Conservation (phyloP, 805 yeast genomes). For the Metschnikowia santaceciliae region DNA sequence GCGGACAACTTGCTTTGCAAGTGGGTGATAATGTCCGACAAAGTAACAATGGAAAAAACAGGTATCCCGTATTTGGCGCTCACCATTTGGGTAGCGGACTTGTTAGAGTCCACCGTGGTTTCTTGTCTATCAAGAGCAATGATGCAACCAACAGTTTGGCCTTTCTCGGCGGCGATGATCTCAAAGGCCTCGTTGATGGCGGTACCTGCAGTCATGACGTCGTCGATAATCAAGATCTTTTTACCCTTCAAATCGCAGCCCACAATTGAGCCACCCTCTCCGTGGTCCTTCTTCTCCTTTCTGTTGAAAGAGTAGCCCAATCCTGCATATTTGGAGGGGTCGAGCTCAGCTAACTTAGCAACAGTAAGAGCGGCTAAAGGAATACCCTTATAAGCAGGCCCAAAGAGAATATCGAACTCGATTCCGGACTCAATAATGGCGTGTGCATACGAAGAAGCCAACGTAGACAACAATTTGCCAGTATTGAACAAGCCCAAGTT, state of each 20-base stretch:
- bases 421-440: slow-evolving; percentile 79
- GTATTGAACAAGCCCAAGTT: slow-evolving; percentile 81
- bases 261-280: slow-evolving; percentile 95
- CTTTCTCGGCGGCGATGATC: slow-evolving; percentile 66
- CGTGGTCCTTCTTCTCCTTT: slow-evolving; percentile 95
- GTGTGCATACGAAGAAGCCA: slow-evolving; percentile 85
- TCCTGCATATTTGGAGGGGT: slow-evolving; percentile 68
- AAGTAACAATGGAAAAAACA: slow-evolving; percentile 72
- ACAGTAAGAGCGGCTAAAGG: slow-evolving; percentile 92
- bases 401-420: slow-evolving; percentile 87
- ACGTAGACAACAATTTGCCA: slow-evolving; percentile 70
- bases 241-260: slow-evolving; percentile 74
- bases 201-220: slow-evolving; percentile 98
- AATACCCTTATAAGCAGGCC: slow-evolving; percentile 98
- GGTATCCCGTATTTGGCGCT: slow-evolving; percentile 72
- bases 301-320: slow-evolving; percentile 92
- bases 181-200: slow-evolving; percentile 93
- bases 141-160: slow-evolving; percentile 75
- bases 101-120: slow-evolving; percentile 60
- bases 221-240: slow-evolving; percentile 83
- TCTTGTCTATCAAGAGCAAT: slow-evolving; percentile 97
- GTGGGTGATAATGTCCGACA: slow-evolving; percentile 68
- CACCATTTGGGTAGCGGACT: slow-evolving; percentile 81
- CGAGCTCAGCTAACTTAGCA: slow-evolving; percentile 87
- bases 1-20: slow-evolving; percentile 52